Base-by-base conservation (phyloP, 805 yeast species). In the Suhomyces emberorum region DNA sequence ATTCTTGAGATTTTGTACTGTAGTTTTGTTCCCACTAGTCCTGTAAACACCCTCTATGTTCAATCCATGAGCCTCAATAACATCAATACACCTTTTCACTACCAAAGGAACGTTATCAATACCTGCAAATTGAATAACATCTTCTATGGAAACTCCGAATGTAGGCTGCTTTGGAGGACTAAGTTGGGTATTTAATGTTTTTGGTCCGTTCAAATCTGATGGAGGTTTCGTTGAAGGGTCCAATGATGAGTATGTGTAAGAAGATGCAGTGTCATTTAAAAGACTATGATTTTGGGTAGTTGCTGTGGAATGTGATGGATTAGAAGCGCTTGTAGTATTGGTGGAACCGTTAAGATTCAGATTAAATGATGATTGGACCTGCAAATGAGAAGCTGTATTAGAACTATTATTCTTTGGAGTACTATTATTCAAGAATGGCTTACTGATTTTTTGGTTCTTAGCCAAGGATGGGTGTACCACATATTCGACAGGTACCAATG, bases 91-190 rank as follows among this genome's bases (percentile, higher is more conserved):
- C 54, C 82, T 86, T 44, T 82, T 81, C 8, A 93, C 98, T 32
- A 93, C 76, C 12, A 83, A 73, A 1, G 99, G 99, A 4, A 93
- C 96, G 59, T 86, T 82, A 46, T 87, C 95, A 37, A 88, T 91
- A 5, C 73, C 74, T 44, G 95, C 96, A 47, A 74, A 79, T 43
- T 81, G 83, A 14, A 88, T 78, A 29, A 87, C 63, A 7, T 71
- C 77, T 40, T 83, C 95, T n/a, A 93, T 70, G 1, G 95, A 82
- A 0, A 82, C 79, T 0, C 96, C 97, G 61, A 87, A 93, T 0
- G 95, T 79, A 0, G 72, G 70, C 36, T 66, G 70, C 4, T 46
- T 27, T 15, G 44, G 28, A 1, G 38, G 38, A 21, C 42, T 46
- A 11, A 44, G 34, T 29, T 46, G 52, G 2, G 50, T 21, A 16